Evolutionary conservation across 306 rosid species (phyloP).

Genomic region (Prunus salicina): DNA sequence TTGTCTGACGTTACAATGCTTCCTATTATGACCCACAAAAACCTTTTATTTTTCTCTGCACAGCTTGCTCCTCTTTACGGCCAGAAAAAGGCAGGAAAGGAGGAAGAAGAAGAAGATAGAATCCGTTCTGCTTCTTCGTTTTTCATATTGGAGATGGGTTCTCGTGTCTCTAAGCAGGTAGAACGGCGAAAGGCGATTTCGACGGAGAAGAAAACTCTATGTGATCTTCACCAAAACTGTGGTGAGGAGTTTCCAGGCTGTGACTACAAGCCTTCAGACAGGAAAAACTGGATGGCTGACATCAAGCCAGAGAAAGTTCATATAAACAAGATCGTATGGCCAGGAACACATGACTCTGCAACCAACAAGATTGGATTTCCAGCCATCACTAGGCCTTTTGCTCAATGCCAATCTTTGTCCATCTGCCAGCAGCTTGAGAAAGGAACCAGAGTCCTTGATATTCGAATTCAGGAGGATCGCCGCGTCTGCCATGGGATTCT

Average conservation of each 20-base stretch:
- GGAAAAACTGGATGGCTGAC: conserved; percentile 73
- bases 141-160: conserved; percentile 50
- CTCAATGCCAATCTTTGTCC: conserved; percentile 79
- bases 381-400: conserved; percentile 75
- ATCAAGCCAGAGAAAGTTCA: conserved; percentile 48
- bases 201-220: conserved; percentile 43
- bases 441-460: conserved; percentile 62
- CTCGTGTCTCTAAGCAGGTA: conserved; percentile 52
- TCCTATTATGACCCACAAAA: conserved; percentile 11
- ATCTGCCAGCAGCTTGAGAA: conserved; percentile 59
- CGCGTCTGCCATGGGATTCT: conserved; percentile 80
- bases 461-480: conserved; percentile 65
- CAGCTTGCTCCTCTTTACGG: not conserved
- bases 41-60: not conserved
- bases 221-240: conserved; percentile 31
- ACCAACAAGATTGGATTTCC: conserved; percentile 79
- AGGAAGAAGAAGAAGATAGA: not conserved
- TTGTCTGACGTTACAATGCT: conserved; percentile 28
- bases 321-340: conserved; percentile 71
- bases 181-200: conserved; percentile 48
- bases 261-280: conserved; percentile 57
- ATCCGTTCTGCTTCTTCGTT: conserved; percentile 2
- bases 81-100: not conserved
- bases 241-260: conserved; percentile 60
- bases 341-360: conserved; percentile 89